Conservation (phyloP, 129 eudicot genomes). For the Flaveria trinervia region DNA sequence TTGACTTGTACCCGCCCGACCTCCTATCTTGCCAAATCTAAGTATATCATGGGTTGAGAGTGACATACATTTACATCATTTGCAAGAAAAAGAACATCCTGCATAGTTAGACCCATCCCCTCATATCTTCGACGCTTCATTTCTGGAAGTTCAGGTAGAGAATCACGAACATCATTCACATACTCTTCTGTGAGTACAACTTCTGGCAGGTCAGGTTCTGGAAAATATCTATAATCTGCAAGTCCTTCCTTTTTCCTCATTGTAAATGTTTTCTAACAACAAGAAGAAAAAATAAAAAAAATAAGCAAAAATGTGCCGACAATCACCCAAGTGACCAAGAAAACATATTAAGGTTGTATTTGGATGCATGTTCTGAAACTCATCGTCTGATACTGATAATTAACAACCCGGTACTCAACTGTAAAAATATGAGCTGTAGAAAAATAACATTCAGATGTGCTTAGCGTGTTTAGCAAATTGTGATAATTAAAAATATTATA, state of each 20-base stretch:
- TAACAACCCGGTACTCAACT: not conserved
- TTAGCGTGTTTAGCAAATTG: not conserved
- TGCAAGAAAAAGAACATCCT: constrained; percentile 87
- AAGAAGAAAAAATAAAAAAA: constrained; percentile 15
- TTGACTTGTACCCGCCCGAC: not conserved
- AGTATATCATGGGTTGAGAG: not conserved
- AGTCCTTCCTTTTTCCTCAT: constrained; percentile 99
- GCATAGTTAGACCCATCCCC: constrained; percentile 86
- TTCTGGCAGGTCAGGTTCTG: constrained; percentile 97
- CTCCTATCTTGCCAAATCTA: not conserved
- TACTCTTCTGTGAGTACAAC: constrained; percentile 66
- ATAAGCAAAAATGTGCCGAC: constrained; percentile 27
- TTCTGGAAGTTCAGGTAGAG: constrained; percentile 95
- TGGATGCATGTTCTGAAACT: not conserved
- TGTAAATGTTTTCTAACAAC: constrained; percentile 84
- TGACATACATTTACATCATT: constrained; percentile 82
- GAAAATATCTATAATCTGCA: constrained; percentile 93
- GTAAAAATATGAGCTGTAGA: not conserved
- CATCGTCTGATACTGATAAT: not conserved
- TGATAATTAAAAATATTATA: not conserved
- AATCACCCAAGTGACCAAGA: constrained; percentile 3
- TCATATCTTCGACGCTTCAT: constrained; percentile 83
- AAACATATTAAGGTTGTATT: constrained; percentile 1
- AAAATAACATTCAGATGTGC: not conserved
- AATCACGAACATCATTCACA: constrained; percentile 58